Evolutionary conservation across 352 stramenopile genomes (phyloP).

Genomic region (Thalassiosira oceanica): DNA sequence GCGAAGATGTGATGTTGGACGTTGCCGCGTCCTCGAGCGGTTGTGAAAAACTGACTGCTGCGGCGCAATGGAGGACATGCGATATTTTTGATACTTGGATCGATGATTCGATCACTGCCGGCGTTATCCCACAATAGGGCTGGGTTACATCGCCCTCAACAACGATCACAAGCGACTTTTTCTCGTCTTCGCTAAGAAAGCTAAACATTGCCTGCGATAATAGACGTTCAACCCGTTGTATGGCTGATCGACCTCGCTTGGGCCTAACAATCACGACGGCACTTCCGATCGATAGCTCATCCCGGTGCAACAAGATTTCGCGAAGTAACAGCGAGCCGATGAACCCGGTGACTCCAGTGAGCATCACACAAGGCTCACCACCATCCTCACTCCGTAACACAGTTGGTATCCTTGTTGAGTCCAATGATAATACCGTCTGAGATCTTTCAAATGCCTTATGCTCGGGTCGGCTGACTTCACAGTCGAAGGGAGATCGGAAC

Average conservation of each 20-base stretch:
- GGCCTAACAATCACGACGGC: conserved; percentile 65
- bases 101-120: conserved; percentile 26
- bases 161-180: conserved; percentile 54
- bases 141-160: conserved; percentile 70
- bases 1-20: conserved; percentile 72
- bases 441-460: conserved; percentile 11
- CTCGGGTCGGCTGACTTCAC: no score
- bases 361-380: conserved; percentile 32
- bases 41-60: conserved; percentile 78
- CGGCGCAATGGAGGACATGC: conserved; percentile 79
- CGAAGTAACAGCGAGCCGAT: conserved; percentile 75
- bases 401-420: conserved; percentile 23
- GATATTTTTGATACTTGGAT: conserved; percentile 53
- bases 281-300: conserved; percentile 42
- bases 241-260: conserved; percentile 49
- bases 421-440: conserved; percentile 27
- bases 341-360: conserved; percentile 80
- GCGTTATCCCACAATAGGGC: conserved; percentile 50
- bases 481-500: conserved; percentile 45
- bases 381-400: neutral
- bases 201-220: conserved; percentile 67
- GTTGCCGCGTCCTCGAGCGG: conserved; percentile 64
- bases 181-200: conserved; percentile 64
- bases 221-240: conserved; percentile 50
- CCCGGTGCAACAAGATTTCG: conserved; percentile 64